Base-by-base conservation (phyloP, 176 grass and related monocot species). In the Rhynchospora pubera region DNA sequence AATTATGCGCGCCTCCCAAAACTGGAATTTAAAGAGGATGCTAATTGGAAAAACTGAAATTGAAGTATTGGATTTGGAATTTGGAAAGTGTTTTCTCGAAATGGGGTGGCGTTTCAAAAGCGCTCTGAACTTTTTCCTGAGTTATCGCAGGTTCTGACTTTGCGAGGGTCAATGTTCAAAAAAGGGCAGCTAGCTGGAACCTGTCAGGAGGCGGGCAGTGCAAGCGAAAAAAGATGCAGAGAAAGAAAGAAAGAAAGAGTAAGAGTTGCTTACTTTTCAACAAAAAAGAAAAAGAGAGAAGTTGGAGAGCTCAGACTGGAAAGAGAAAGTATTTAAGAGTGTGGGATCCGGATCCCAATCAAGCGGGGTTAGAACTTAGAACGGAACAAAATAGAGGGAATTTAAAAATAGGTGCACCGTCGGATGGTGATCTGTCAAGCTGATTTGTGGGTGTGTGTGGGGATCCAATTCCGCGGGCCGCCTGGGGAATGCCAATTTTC, bases 131-230 rank as follows among this genome's bases (percentile, higher is more conserved):
- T 45, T 3, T 5, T 5, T 39, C 26, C 34, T 39, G 34, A 39
- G 34, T 5, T 24, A 18, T 76, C 22, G 53, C 23, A 76, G 23
- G 71, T 76, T 76, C 71, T 76, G 71, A 76, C 71, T 55, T 55
- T 55, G 3, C 2, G 53, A 55, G 12, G 47, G 71, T 75, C 71
- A 75, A 75, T 75, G 71, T 53, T 74, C 71, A 53, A 9, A 75
- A 74, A 74, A 52, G 70, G 26, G 70, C 70, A 52, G 21, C 70
- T 46, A 70, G 42, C 16, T 21, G 39, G 66, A 42, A 70, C 11
- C 65, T 67, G 7, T n/a, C 32, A 70, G 9, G 66, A 70, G 8
- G 15, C 7, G 2, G 2, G 64, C 64, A 42, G 30, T 10, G 14
- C 12, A 66, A 34, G 28, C 34, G 12, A 32, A 16, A 14, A 65